These are phyloP conservation scores for Apiotrichum akiyoshidainum DNA, from an alignment of 1,284 basidiomycete species.

Conservation along the genomic window DNA sequence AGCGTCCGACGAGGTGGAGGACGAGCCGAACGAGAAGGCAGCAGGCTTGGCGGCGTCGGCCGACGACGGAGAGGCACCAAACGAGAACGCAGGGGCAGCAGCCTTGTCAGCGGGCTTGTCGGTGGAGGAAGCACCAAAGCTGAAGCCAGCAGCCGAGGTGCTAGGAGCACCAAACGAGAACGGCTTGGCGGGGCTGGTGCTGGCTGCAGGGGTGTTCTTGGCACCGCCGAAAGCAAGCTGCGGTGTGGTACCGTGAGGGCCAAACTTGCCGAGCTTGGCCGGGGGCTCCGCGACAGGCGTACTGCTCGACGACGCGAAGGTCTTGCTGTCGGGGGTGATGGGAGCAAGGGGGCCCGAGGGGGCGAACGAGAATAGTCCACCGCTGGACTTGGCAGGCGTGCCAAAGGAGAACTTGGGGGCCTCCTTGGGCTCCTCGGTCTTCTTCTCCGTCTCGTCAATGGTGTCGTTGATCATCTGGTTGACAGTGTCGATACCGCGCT, in stretches of 20 bases:
- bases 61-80: slow-evolving; percentile 7
- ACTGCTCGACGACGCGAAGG: slow-evolving; percentile 30
- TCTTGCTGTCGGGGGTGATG: slow-evolving; percentile 37
- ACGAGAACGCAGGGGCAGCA: slow-evolving; percentile 10
- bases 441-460: slow-evolving; percentile 22
- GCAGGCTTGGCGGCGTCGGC: background rate
- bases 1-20: slow-evolving; percentile 18
- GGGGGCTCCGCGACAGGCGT: slow-evolving; percentile 24
- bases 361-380: slow-evolving; percentile 38
- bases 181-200: slow-evolving; percentile 20
- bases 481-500: slow-evolving; percentile 31
- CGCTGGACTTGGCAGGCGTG: slow-evolving; percentile 4
- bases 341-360: slow-evolving; percentile 39
- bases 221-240: slow-evolving; percentile 39
- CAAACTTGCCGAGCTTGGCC: slow-evolving; percentile 43
- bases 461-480: slow-evolving; percentile 37
- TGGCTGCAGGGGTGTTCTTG: slow-evolving; percentile 19
- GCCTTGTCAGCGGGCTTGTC: slow-evolving; percentile 11
- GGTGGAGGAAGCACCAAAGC: slow-evolving; percentile 10
- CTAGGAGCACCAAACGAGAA: slow-evolving; percentile 21
- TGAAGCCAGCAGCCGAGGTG: slow-evolving; percentile 8
- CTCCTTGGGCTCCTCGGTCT: background rate
- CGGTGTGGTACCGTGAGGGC: slow-evolving; percentile 38
- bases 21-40: slow-evolving; percentile 32
- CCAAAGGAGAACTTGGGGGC: slow-evolving; percentile 23